Base-by-base conservation (phyloP, 2,329 filamentous ascomycete species). In the Ophiostoma sp. region DNA sequence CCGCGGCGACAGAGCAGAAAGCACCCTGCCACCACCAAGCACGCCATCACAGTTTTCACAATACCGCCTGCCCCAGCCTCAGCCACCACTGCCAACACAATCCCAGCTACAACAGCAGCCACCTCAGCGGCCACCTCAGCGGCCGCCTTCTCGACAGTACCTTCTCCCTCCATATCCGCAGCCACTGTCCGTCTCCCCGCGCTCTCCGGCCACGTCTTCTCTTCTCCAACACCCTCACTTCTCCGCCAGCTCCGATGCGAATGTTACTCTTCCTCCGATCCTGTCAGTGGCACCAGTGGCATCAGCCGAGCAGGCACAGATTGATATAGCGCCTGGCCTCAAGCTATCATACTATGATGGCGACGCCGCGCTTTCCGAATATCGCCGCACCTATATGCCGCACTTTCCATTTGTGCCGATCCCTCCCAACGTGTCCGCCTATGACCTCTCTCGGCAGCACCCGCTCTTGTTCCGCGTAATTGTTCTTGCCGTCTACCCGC, bases 391-490 rank as follows among this genome's bases (percentile, higher is more conserved):
- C 3, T 76, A 77, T 65, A 71, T 74, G 12, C 76, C 77, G 0
- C 73, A 75, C 47, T 81, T 77, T 6, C 79, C 79, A 0, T 81
- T 81, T 67, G 74, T 81, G 1, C 75, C 77, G 1, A 68, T 81
- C 1, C 68, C 74, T 0, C 55, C 67, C 0, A 45, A 68, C 3
- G 63, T 75, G 0, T 73, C 74, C 2, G 75, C 78, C 0, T 71
- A 72, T 3, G 73, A 76, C 0, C 67, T 81, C n/a, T 76, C 76
- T 60, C 66, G 72, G 0, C 70, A 73, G n/a, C 74, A 75, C 5
- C 76, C 75, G 0, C 73, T 80, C 16, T 69, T 81, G 0, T 80
- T 81, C 65, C 78, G 77, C 71, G 75, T 76, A 0, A 73, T 81
- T 52, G 73, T 81, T 52, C 75, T 76, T 4, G 73, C 75, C 0